Conservation (phyloP, 257 asterid species). For the Solanum clarkiae region DNA sequence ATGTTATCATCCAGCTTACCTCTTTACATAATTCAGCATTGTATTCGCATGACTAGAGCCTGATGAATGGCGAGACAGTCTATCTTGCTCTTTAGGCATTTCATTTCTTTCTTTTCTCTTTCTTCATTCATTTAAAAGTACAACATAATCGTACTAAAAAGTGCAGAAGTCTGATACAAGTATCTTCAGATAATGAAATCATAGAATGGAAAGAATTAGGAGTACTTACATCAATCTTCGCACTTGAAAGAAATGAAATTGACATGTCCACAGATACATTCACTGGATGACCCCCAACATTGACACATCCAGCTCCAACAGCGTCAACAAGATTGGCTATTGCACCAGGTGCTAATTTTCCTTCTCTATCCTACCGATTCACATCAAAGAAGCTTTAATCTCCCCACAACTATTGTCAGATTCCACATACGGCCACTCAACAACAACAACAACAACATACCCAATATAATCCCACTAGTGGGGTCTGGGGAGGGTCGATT, state of each 20-base stretch:
- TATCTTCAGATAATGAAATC: not conserved
- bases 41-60: not conserved
- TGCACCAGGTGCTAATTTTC: slow-evolving; percentile 48
- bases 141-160: not conserved
- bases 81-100: not conserved
- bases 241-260: slow-evolving; percentile 43
- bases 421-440: too few species aligned
- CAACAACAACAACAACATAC: too few species aligned
- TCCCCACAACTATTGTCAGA: not conserved
- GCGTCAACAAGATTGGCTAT: slow-evolving; percentile 52
- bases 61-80: not conserved
- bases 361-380: slow-evolving; percentile 33
- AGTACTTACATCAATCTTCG: slow-evolving; percentile 43
- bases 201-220: not conserved
- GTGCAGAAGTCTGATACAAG: not conserved
- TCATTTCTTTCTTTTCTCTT: not conserved
- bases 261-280: slow-evolving; percentile 72
- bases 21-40: not conserved
- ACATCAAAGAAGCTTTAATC: not conserved
- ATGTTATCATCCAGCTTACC: not conserved
- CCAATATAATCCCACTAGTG: too few species aligned
- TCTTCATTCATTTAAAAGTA: not conserved
- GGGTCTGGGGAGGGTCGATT: too few species aligned
- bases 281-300: slow-evolving; percentile 34
- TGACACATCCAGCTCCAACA: slow-evolving; percentile 51